Base-by-base conservation (phyloP, 768 basidiomycete genomes). In the Mycena filopes region DNA sequence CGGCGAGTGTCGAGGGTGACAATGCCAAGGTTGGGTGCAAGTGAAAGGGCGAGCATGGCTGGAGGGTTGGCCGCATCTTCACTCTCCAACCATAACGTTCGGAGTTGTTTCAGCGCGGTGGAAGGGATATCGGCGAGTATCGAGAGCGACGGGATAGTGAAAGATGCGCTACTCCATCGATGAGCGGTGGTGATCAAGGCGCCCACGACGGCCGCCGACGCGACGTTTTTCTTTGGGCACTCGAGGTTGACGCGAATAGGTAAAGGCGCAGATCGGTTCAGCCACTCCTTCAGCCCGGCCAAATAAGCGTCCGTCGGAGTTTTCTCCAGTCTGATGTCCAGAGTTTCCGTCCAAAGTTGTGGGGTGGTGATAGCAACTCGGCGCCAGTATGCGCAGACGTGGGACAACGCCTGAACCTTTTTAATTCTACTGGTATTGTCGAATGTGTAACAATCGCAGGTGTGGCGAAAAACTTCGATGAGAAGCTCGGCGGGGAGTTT, bases 341-440 rank as follows among this genome's bases (percentile, higher is more conserved):
- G 16, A 2, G 1, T 0, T 11, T n/a, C 23, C 4, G 45, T 63
- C 60, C 60, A 67, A 18, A 63, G 23, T n/a, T n/a, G 66, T 1
- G 66, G 66, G 1, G 60, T 63, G 4, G 60, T 60, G 45, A 51
- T 43, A 10, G 51, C 66, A 26, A 67, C 33, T 6, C 41, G 38
- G n/a, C 55, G 45, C 61, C 66, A 67, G 38, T 67, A 55, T 11
- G 40, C 50, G 45, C 56, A 67, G 7, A 63, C 66, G 6, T 47
- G 55, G 3, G 66, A 54, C 8, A 67, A 8, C 13, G 29, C 20
- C 4, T 49, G 65, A 18, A 61, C 28, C 9, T 55, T 41, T 11
- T 26, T n/a, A 18, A 67, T 38, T 5, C 15, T n/a, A 8, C 15
- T n/a, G 16, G 26, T 55, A 36, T n/a, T n/a, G n/a, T n/a, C 25